Percentiles rank a stretch among this genome's conserved stretches.
These are phyloP conservation scores for Cubamyces lactineus DNA, from an alignment of 768 basidiomycete species.

Conservation along the genomic window DNA sequence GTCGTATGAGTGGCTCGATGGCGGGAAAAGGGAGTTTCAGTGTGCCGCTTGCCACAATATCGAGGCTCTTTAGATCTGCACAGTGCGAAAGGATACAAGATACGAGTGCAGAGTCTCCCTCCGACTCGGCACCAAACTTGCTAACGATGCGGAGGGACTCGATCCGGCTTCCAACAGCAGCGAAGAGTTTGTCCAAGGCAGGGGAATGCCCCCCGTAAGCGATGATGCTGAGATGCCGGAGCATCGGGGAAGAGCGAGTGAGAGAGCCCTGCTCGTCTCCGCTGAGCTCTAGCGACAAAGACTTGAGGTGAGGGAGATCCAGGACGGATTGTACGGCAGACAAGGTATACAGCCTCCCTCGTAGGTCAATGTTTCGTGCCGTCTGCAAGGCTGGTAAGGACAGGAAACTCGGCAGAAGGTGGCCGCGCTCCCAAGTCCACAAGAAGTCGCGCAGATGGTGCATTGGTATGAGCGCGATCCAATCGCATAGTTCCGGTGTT, in stretches of 20 bases:
- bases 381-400: constrained; percentile 2
- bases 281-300: constrained; percentile 12
- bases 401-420: constrained; percentile 2
- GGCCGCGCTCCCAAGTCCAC: constrained; percentile 18
- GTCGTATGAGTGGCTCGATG: constrained; percentile 3
- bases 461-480: constrained; percentile 9
- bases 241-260: neutral
- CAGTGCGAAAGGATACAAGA: constrained; percentile 2
- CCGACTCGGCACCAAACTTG: constrained; percentile 6
- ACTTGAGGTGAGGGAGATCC: constrained; percentile 5
- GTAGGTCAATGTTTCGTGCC: constrained; percentile 4
- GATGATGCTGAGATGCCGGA: constrained; percentile 5
- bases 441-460: constrained; percentile 7
- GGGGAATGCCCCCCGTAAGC: constrained; percentile 1
- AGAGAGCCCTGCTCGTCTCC: constrained; percentile 8
- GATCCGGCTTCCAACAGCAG: constrained; percentile 6
- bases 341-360: constrained; percentile 8
- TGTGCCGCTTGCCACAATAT: neutral
- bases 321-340: constrained; percentile 6
- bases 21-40: neutral
- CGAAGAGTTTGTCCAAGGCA: constrained; percentile 5
- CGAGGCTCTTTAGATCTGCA: constrained; percentile 5
- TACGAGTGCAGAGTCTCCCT: constrained; percentile 2
- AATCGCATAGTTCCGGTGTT: constrained; percentile 11
- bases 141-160: constrained; percentile 3